These are phyloP conservation scores for Gaeumannomyces sp. DNA, from an alignment of 2,329 filamentous ascomycete genomes.

Conservation along the genomic window DNA sequence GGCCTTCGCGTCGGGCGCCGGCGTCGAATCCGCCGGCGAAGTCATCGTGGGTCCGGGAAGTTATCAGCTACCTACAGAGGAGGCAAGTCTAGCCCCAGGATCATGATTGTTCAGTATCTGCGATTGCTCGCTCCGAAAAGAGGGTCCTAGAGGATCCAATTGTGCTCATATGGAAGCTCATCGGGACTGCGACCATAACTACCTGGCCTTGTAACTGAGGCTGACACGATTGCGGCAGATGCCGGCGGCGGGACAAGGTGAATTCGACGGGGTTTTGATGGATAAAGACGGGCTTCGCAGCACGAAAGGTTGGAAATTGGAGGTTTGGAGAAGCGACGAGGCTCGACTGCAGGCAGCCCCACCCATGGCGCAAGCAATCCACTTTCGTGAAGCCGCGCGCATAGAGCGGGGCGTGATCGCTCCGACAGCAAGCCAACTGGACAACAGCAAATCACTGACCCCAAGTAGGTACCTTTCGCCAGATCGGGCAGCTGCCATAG, in stretches of 20 bases:
- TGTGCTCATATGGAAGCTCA: slow-evolving; percentile 6
- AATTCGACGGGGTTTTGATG: background rate
- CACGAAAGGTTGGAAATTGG: background rate
- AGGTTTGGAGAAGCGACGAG: background rate
- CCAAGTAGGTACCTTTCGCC: no score
- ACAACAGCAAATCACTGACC: no score
- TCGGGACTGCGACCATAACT: slow-evolving; percentile 6
- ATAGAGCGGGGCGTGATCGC: no score
- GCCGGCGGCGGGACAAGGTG: background rate
- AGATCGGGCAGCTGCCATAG: no score
- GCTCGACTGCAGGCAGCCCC: no score
- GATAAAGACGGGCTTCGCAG: no score
- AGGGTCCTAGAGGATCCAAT: slow-evolving; percentile 6
- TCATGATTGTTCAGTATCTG: slow-evolving; percentile 5
- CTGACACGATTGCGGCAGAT: background rate
- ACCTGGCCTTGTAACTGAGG: background rate
- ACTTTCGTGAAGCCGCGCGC: no score
- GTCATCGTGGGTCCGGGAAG: slow-evolving; percentile 16
- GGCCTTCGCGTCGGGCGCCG: slow-evolving; percentile 15
- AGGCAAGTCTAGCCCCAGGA: background rate
- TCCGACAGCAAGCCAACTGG: no score
- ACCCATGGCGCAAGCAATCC: no score
- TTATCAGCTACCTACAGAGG: background rate
- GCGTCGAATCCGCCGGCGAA: slow-evolving; percentile 20
- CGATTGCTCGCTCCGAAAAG: slow-evolving; percentile 1